phyloP scores from a whole-genome alignment of 306 rosid genomes.

The Clitoria ternatea region DNA sequence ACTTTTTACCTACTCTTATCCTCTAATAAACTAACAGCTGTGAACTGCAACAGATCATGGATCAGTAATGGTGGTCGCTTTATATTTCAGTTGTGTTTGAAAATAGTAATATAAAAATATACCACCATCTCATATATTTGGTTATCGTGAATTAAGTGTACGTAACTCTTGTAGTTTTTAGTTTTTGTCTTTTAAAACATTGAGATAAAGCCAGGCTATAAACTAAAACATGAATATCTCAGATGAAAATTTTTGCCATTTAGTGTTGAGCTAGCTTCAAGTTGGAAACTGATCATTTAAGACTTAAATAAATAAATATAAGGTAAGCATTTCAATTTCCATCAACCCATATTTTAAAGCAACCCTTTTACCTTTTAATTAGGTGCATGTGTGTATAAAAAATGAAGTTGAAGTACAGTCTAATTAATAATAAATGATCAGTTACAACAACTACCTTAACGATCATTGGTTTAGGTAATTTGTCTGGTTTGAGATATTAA shows the following conservation, averaged over 20 bases:
- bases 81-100: neutral
- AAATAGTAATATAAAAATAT: neutral
- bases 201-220: neutral
- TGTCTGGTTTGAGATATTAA: neutral
- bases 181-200: neutral
- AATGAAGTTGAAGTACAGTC: neutral
- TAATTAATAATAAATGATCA: neutral
- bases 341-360: neutral
- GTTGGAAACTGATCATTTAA: neutral
- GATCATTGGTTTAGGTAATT: neutral
- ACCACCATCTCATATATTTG: neutral
- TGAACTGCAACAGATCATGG: neutral
- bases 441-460: conserved; percentile 21
- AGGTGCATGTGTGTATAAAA: neutral
- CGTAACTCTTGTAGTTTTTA: neutral
- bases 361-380: neutral
- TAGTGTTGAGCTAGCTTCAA: no score
- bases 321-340: no score
- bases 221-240: no score
- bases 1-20: neutral
- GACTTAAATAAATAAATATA: neutral
- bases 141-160: neutral
- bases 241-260: no score
- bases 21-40: neutral
- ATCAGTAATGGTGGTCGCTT: neutral